Evolutionary conservation across 2,329 filamentous ascomycete species (phyloP).

Genomic region (Neonectria magnoliae): DNA sequence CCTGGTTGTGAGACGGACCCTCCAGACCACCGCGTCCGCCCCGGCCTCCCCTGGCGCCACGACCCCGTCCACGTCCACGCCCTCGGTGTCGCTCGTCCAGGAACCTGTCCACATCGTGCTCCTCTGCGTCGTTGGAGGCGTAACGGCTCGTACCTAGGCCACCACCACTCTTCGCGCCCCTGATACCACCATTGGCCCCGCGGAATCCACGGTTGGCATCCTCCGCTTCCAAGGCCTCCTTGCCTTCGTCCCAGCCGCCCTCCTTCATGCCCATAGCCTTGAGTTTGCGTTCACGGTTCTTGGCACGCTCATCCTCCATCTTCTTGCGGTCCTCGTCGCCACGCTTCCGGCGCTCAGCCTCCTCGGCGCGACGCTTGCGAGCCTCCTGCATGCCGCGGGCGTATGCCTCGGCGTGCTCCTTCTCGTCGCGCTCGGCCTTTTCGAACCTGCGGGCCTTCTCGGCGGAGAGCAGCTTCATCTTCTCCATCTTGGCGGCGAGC

Average conservation of each 20-base stretch:
- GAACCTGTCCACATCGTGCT: conserved; percentile 50
- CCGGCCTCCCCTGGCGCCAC: conserved; percentile 48
- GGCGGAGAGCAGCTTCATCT: conserved; percentile 67
- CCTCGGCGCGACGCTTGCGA: conserved; percentile 60
- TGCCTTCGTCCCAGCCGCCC: conserved; percentile 69
- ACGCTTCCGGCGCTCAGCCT: conserved; percentile 61
- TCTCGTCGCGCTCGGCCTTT: conserved; percentile 66
- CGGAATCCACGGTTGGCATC: conserved; percentile 54
- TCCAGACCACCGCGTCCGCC: conserved; percentile 46
- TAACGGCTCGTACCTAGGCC: conserved; percentile 57
- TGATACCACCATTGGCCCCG: conserved; percentile 53
- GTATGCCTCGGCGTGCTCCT: conserved; percentile 63
- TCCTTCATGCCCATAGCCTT: conserved; percentile 66
- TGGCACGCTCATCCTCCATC: conserved; percentile 68
- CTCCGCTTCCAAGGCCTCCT: conserved; percentile 56
- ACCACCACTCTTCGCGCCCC: conserved; percentile 50
- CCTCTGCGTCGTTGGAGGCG: conserved; percentile 46
- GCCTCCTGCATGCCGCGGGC: conserved; percentile 67
- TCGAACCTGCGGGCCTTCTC: conserved; percentile 70
- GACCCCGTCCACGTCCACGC: conserved; percentile 46
- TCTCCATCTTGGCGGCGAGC: conserved; percentile 67
- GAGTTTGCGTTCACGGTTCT: conserved; percentile 69
- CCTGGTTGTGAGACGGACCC: conserved; percentile 33
- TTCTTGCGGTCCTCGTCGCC: conserved; percentile 62
- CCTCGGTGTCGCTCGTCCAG: conserved; percentile 49